Percentiles rank a stretch among this genome's conserved stretches.
phyloP scores from a whole-genome alignment of 2,329 filamentous ascomycete species.

The Aspergillus persii region DNA sequence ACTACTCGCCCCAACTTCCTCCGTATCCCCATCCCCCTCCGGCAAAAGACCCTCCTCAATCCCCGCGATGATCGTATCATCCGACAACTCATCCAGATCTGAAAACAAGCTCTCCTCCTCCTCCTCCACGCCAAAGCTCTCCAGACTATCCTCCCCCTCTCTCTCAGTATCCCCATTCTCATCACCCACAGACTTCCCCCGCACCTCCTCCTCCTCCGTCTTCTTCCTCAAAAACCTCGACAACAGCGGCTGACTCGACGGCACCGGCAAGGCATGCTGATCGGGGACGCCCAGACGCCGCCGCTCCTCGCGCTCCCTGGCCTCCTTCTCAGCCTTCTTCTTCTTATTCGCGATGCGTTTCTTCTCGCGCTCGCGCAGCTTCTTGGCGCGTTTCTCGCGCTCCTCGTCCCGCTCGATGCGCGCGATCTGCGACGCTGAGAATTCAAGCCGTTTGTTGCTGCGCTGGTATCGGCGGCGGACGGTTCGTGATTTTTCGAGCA shows the following conservation, averaged over 20 bases:
- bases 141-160: conserved; percentile 3
- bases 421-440: conserved; percentile 35
- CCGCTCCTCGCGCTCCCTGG: conserved; percentile 33
- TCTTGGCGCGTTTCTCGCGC: conserved; percentile 40
- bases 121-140: conserved; percentile 18
- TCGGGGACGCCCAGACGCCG: conserved; percentile 31
- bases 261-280: conserved; percentile 28
- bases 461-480: conserved; percentile 40
- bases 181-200: conserved; percentile 18
- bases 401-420: conserved; percentile 44
- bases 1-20: neutral
- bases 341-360: conserved; percentile 35
- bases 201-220: conserved; percentile 10
- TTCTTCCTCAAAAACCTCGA: conserved; percentile 30
- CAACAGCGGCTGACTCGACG: conserved; percentile 36
- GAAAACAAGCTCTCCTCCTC: conserved; percentile 3
- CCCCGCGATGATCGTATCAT: conserved; percentile 5
- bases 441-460: conserved; percentile 36
- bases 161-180: neutral
- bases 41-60: neutral
- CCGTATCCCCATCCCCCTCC: conserved; percentile 8
- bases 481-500: conserved; percentile 39
- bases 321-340: conserved; percentile 35
- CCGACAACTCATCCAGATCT: conserved; percentile 18
- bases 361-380: conserved; percentile 35